These are phyloP conservation scores for Picocystis salinarum DNA, from an alignment of 139 green algal genomes.

Conservation along the genomic window DNA sequence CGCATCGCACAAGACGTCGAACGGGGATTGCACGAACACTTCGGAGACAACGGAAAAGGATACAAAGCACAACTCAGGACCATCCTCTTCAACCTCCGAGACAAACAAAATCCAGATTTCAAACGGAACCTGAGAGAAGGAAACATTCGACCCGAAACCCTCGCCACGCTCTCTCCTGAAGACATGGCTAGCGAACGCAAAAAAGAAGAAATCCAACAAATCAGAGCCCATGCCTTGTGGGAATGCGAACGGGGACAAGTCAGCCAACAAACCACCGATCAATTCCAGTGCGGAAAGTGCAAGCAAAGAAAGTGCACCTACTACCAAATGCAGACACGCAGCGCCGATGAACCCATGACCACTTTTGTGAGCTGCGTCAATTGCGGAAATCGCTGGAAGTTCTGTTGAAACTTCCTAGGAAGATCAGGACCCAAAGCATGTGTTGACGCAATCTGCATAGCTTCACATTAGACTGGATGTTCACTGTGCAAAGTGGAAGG, in stretches of 20 bases:
- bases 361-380: slow-evolving; percentile 60
- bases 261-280: slow-evolving; percentile 52
- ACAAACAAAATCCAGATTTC: slow-evolving; percentile 27
- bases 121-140: slow-evolving; percentile 25
- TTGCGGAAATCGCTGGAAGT: slow-evolving; percentile 84
- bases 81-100: no score
- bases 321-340: slow-evolving; percentile 58
- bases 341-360: slow-evolving; percentile 52
- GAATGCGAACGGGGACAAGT: slow-evolving; percentile 40
- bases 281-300: slow-evolving; percentile 90
- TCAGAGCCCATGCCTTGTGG: slow-evolving; percentile 57
- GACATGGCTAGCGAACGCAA: slow-evolving; percentile 69
- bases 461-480: no score
- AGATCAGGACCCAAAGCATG: no score
- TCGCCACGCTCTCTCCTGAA: slow-evolving; percentile 64
- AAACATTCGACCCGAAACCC: slow-evolving; percentile 23
- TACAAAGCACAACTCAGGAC: no score
- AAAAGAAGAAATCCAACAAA: slow-evolving; percentile 51
- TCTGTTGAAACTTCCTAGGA: slow-evolving; percentile 40
- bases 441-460: no score
- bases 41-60: no score
- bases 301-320: slow-evolving; percentile 62
- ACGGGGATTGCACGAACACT: no score
- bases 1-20: no score
- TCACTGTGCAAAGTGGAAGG: no score